phyloP scores from a whole-genome alignment of 352 stramenopile species.

The Pythium grandisporangium region DNA sequence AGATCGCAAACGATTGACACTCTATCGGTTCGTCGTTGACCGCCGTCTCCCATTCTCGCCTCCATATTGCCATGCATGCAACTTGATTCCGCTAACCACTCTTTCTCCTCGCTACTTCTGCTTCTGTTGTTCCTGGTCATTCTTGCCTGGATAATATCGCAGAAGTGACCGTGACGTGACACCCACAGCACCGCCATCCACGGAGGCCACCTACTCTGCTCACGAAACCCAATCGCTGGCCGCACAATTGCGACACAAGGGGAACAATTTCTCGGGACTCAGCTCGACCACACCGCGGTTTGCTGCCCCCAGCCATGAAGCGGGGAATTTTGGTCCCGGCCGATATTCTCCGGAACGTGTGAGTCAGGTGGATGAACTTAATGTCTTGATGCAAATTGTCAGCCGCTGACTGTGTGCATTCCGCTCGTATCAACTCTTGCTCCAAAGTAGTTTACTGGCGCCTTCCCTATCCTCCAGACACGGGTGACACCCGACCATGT shows the following conservation, averaged over 20 bases:
- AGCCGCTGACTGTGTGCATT: too few species aligned
- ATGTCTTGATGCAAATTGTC: too few species aligned
- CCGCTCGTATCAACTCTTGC: too few species aligned
- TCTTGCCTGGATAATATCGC: neutral
- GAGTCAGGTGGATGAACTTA: too few species aligned
- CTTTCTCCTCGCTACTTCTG: neutral
- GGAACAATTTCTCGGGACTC: too few species aligned
- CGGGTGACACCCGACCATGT: conserved; percentile 7
- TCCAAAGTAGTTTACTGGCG: conserved; percentile 26
- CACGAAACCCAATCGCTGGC: conserved; percentile 22
- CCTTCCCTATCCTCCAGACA: conserved; percentile 32
- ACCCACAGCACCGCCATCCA: conserved; percentile 22
- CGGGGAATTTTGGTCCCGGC: conserved; percentile 15
- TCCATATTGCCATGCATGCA: neutral
- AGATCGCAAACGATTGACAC: neutral
- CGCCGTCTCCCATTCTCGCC: neutral
- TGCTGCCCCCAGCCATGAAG: neutral
- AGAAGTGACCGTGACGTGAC: conserved; percentile 43
- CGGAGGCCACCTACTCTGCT: conserved; percentile 35
- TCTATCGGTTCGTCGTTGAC: neutral
- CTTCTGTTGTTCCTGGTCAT: too few species aligned
- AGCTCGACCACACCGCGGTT: conserved; percentile 46
- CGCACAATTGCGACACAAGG: too few species aligned
- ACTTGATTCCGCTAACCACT: neutral
- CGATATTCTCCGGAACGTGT: conserved; percentile 40